These are phyloP conservation scores for Wickerhamiella australiensis DNA, from an alignment of 805 yeast genomes.

Conservation along the genomic window DNA sequence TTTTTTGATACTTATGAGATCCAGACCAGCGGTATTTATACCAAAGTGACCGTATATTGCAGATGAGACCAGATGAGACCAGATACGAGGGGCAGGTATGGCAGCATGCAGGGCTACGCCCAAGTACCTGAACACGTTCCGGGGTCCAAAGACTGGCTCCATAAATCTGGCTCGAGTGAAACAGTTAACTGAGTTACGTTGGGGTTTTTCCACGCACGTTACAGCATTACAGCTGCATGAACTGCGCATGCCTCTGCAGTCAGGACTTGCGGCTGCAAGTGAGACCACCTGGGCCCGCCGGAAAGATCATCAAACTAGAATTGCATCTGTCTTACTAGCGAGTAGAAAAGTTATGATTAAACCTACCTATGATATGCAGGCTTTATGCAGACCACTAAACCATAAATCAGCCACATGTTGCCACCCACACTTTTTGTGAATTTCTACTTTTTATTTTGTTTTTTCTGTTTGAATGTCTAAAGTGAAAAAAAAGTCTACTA, in stretches of 20 bases:
- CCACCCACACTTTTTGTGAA: no score
- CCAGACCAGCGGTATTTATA: background rate
- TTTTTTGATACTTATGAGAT: background rate
- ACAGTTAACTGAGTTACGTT: no score
- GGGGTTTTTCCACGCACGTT: background rate
- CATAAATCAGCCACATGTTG: background rate
- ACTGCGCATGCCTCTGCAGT: background rate
- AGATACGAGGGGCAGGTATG: no score
- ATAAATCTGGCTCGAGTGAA: no score
- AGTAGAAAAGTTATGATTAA: no score
- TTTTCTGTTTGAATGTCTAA: slow-evolving; percentile 7
- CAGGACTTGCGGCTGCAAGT: background rate
- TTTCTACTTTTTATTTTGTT: background rate
- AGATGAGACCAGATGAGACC: background rate
- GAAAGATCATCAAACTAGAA: background rate
- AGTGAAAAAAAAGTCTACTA: slow-evolving; percentile 9
- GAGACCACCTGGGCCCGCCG: background rate
- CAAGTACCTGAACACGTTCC: background rate
- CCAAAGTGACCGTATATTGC: background rate
- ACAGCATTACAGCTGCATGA: background rate
- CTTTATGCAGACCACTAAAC: no score
- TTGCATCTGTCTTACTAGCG: no score
- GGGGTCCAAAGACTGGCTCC: no score
- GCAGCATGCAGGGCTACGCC: background rate
- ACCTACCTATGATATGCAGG: no score